Evolutionary conservation across 2,329 filamentous ascomycete genomes (phyloP), one percentile per base, ranked within the genome.

Genomic region (Saccharata proteae): DNA sequence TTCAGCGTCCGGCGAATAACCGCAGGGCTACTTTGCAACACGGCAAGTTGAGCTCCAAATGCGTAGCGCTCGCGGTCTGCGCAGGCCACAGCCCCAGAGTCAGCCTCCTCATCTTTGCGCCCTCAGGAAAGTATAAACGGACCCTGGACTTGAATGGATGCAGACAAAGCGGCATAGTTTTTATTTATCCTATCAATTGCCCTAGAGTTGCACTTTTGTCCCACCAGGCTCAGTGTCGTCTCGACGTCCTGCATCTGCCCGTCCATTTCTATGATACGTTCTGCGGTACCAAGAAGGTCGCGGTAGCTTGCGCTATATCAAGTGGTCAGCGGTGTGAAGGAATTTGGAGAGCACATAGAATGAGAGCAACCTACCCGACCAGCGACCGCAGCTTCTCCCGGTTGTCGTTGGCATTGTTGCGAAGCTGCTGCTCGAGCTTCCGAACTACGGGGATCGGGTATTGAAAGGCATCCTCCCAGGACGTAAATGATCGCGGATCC

Each of bases 211-310:
- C 88, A 94, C 35, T 73, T 71, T 24, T 71, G 71, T 26, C 83
- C 82, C 60, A 93, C 78, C 37, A 67, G 66, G 11, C 70, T 70
- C 30, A 96, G 66, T 21, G 76, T 71, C 4, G 65, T 61, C 54
- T 93, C 84, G 11, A 84, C 78, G 9, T 65, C 61, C 38, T 77
- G 71, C 59, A 90, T 88, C 49, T 88, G 76, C 22, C 58, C 59
- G 43, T 83, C 80, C 83, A 96, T 93, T 38, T 77, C 71, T 33
- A 94, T 80, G 43, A 96, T 96, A n/a, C 77, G 77, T 58, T 94
- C 86, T 33, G 88, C 88, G 0, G 88, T 94, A 31, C 82, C 82
- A 16, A 96, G 74, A 6, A 96, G 74, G 46, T 90, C 83, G 43
- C 88, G 80, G 57, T 96, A 96, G 47, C 73, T 71, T 44, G 69